phyloP scores from a whole-genome alignment of 768 basidiomycete species.

The Scleroderma bovista region DNA sequence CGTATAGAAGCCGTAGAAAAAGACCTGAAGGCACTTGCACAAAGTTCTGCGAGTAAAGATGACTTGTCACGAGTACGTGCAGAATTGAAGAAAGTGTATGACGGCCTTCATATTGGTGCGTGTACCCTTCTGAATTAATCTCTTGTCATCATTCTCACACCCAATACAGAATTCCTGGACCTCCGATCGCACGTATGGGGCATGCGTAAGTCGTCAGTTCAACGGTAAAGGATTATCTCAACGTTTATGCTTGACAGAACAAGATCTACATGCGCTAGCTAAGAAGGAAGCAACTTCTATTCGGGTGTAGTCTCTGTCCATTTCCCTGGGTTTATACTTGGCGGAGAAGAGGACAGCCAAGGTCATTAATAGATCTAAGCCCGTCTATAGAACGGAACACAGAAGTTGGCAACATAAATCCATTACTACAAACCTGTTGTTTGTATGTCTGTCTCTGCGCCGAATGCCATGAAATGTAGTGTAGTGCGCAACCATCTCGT shows the following conservation, averaged over 20 bases:
- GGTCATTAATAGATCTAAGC: too few relatives aligned
- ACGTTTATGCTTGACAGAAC: slow-evolving; percentile 41
- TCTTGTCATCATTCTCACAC: not conserved
- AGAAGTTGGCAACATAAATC: too few relatives aligned
- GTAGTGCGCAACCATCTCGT: not conserved
- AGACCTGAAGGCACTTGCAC: slow-evolving; percentile 71
- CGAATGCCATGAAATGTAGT: too few relatives aligned
- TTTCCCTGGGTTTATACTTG: not conserved
- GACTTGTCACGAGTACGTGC: slow-evolving; percentile 70
- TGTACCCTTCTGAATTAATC: slow-evolving; percentile 3
- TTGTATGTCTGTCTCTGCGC: too few relatives aligned
- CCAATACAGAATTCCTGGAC: slow-evolving; percentile 65
- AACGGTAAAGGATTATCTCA: not conserved
- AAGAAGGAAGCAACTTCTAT: slow-evolving; percentile 63
- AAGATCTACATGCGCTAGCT: slow-evolving; percentile 69
- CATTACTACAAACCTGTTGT: too few relatives aligned
- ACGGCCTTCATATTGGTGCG: slow-evolving; percentile 75
- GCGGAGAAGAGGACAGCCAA: too few relatives aligned
- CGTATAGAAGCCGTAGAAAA: slow-evolving; percentile 87
- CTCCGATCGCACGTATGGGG: slow-evolving; percentile 82
- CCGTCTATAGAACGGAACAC: too few relatives aligned
- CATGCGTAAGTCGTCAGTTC: slow-evolving; percentile 55
- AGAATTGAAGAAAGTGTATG: slow-evolving; percentile 85
- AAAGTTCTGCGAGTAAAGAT: slow-evolving; percentile 67
- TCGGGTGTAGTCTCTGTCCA: slow-evolving; percentile 36